Conservation (phyloP, 495 filamentous ascomycete genomes). For the Paragyromitra xinjiangensis region DNA sequence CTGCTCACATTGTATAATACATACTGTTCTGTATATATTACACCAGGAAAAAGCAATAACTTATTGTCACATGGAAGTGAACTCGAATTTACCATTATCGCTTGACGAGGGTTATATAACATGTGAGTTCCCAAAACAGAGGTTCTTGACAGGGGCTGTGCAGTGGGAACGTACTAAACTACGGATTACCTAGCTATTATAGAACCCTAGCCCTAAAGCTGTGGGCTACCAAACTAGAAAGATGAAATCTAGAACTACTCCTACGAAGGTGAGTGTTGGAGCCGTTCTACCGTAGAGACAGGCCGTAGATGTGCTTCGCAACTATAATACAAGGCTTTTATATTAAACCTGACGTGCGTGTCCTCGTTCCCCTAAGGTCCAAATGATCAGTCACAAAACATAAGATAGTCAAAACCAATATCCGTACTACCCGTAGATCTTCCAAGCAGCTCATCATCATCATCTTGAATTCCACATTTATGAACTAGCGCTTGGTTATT, state of each 20-base stretch:
- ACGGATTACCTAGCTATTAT: background rate
- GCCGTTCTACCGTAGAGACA: background rate
- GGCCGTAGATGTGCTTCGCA: background rate
- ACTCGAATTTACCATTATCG: background rate
- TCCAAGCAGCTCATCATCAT: background rate
- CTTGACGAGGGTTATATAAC: background rate
- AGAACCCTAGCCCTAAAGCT: background rate
- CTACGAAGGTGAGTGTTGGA: background rate
- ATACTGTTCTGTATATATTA: background rate
- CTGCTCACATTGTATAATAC: background rate
- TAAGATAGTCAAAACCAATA: background rate
- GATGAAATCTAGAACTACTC: background rate
- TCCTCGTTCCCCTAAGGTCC: too few relatives aligned
- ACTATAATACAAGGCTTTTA: background rate
- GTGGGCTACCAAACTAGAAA: background rate
- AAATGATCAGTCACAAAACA: background rate
- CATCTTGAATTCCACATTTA: background rate
- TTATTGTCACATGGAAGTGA: background rate
- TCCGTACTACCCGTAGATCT: background rate
- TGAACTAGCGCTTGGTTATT: background rate
- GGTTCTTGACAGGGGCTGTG: background rate
- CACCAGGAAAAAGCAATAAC: background rate
- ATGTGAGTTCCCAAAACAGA: background rate
- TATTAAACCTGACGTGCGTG: background rate
- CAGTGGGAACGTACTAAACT: too few relatives aligned